Conservation (phyloP, 106 monocot species). For the Cymbidium sinense region DNA sequence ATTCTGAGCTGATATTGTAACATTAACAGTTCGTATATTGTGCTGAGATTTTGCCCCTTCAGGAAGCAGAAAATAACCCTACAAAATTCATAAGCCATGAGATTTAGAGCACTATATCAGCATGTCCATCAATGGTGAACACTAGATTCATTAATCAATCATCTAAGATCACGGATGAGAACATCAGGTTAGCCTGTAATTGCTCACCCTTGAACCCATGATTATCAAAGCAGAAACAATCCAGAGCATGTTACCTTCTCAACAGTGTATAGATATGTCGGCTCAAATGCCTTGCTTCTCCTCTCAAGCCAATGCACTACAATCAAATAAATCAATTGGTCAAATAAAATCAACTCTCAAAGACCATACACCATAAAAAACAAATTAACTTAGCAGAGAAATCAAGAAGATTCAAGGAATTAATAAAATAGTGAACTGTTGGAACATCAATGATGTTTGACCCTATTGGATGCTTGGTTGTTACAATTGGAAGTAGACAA, state of each 20-base stretch:
- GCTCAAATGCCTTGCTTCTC: conserved; percentile 86
- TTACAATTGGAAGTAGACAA: not conserved
- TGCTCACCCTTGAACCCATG: not conserved
- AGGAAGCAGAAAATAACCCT: conserved; percentile 97
- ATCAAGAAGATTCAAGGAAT: not conserved
- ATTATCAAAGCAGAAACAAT: conserved; percentile 3
- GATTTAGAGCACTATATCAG: not conserved
- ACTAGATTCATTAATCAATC: not conserved
- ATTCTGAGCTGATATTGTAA: conserved; percentile 79
- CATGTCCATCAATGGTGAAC: not conserved
- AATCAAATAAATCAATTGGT: conserved; percentile 11
- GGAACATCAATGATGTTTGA: not conserved
- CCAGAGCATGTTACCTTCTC: conserved; percentile 58
- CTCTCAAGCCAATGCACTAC: conserved; percentile 88
- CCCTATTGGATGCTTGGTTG: not conserved
- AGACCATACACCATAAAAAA: not conserved
- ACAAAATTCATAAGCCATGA: conserved; percentile 15
- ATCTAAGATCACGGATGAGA: not conserved
- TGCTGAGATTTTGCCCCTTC: conserved; percentile 89
- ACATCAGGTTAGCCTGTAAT: not conserved
- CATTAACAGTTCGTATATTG: conserved; percentile 61
- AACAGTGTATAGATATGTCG: conserved; percentile 81
- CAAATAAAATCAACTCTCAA: conserved; percentile 1
- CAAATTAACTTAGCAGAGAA: not conserved
- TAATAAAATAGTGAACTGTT: not conserved